Evolutionary conservation across 2,329 filamentous ascomycete genomes (phyloP).

Genomic region (Penicillium sp.): DNA sequence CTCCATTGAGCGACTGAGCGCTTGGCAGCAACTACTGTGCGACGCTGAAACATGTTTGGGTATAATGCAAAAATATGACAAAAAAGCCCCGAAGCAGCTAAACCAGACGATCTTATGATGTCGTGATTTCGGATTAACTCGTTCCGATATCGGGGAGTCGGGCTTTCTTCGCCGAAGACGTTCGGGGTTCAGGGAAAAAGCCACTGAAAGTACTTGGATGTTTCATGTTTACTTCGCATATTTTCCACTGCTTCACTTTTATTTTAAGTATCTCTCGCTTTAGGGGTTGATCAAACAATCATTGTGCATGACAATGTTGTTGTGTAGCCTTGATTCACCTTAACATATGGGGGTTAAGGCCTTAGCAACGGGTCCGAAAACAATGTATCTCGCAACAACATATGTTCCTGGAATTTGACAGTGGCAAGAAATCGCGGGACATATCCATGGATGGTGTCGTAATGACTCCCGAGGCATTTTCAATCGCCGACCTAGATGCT

Average conservation of each 20-base stretch:
- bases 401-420: neutral
- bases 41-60: conserved; percentile 27
- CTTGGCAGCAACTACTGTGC: conserved; percentile 22
- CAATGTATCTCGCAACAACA: neutral
- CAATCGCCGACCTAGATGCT: conserved; percentile 2
- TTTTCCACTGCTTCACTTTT: neutral
- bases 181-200: neutral
- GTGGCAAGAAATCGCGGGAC: neutral
- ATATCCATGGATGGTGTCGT: neutral
- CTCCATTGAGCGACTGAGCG: conserved; percentile 16
- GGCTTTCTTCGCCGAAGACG: neutral
- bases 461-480: neutral
- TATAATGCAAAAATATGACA: neutral
- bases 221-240: neutral
- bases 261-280: neutral
- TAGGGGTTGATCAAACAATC: neutral
- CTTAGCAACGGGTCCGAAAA: neutral
- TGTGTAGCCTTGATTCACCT: neutral
- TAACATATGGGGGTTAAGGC: neutral
- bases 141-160: conserved; percentile 5
- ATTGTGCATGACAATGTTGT: neutral
- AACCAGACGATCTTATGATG: neutral
- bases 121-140: conserved; percentile 11
- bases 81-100: neutral
- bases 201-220: too few relatives aligned